Conservation (phyloP, 2,329 filamentous ascomycete genomes). For the Teratosphaeria viscida region DNA sequence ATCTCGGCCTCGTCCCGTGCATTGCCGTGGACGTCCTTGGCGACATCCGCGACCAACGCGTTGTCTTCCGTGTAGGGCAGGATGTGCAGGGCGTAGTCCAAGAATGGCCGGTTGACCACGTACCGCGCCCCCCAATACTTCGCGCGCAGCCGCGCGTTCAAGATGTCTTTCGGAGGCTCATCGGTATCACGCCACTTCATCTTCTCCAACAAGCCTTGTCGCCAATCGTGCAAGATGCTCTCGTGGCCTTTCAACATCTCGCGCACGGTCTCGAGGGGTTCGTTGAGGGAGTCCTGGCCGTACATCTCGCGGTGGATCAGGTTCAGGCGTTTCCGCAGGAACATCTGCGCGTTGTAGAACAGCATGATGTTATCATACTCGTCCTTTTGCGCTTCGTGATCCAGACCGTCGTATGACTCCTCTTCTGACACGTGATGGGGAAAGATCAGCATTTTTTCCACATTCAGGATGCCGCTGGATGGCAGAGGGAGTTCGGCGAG, state of each 20-base stretch:
- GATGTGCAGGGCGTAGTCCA: constrained; percentile 49
- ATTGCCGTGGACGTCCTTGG: constrained; percentile 21
- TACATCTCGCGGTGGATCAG: constrained; percentile 47
- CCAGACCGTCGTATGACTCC: constrained; percentile 16
- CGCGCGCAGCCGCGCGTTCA: constrained; percentile 71
- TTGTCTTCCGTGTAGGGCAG: constrained; percentile 23
- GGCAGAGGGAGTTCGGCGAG: constrained; percentile 67
- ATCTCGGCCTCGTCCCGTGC: constrained; percentile 24
- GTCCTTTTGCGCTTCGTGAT: constrained; percentile 3
- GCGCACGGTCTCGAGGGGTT: constrained; percentile 14
- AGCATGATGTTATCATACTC: constrained; percentile 33
- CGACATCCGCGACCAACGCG: constrained; percentile 14
- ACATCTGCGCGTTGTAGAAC: constrained; percentile 53
- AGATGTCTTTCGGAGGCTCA: constrained; percentile 61
- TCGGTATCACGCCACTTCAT: constrained; percentile 60
- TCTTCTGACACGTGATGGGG: constrained; percentile 45
- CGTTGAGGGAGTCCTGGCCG: constrained; percentile 23
- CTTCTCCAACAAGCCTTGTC: constrained; percentile 35
- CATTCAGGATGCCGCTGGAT: constrained; percentile 48
- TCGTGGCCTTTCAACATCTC: constrained; percentile 25
- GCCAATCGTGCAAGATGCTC: constrained; percentile 40
- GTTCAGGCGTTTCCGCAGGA: constrained; percentile 48
- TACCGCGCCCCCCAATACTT: constrained; percentile 93
- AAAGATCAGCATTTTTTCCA: constrained; percentile 53
- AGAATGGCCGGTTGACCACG: constrained; percentile 75